Base-by-base conservation (phyloP, 2,329 filamentous ascomycete genomes). In the Colletotrichum destructivum region DNA sequence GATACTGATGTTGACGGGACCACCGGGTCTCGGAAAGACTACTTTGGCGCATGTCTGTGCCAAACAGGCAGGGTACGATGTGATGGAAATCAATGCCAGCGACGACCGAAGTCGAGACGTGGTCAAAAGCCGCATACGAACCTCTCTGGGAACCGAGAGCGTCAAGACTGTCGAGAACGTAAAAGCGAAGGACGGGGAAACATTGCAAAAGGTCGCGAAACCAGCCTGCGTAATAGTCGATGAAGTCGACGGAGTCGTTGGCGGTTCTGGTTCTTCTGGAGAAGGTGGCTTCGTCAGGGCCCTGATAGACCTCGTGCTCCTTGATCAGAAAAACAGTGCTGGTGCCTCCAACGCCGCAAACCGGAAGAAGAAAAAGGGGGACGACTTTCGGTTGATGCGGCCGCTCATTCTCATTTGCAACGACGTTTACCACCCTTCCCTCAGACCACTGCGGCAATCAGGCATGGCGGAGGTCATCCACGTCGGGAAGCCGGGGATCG, bases 201-300 rank as follows among this genome's bases (percentile, higher is more conserved):
- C 82, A 82, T 79, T 90, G 13, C 88, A 89, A 66, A 97, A 94
- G 78, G 87, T 92, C 44, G 95, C 94, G 15, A 94, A 92, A 71
- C 97, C 96, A 0, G 91, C 98, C 0, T 99, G 96, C 76, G 93
- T 99, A 4, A 88, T 99, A 2, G 94, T 99, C 0, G 96, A 99
- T 78, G 96, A 99, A 82, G 96, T 98, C 1, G 96, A 99, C 79
- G 96, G 96, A 51, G 96, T 97, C 0, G 94, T 97, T 2, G 88
- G 93, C 26, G 95, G 96, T 13, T 91, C 92, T 61, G 92, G 93
- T 6, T 88, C 85, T 31, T 91, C 92, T 38, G 93, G 95, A 47
- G 96, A 99, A 79, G 96, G 96, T 62, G 96, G 96, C 0, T 99
- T 99, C 75, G 91, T 99, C 82, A 98, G 95, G 79, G 96, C 96